These are phyloP conservation scores for Pseudocercospora cruenta DNA, from an alignment of 2,329 filamentous ascomycete species.

Conservation along the genomic window DNA sequence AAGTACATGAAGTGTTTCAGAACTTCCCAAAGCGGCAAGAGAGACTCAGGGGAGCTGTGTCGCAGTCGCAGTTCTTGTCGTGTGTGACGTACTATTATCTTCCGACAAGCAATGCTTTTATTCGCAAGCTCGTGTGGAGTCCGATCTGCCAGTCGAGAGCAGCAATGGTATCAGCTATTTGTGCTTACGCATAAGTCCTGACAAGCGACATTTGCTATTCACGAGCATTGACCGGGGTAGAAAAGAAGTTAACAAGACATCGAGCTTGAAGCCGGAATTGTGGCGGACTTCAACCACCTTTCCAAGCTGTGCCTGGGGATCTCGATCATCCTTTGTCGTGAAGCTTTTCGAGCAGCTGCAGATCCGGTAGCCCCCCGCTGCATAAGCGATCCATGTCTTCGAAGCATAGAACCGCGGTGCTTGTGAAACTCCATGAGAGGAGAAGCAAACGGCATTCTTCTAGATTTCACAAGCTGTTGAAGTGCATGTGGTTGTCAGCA, in stretches of 20 bases:
- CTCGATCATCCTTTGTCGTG: conserved; percentile 8
- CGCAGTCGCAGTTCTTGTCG: background rate
- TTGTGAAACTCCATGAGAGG: background rate
- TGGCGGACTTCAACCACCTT: conserved; percentile 19
- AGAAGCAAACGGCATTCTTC: conserved; percentile 1
- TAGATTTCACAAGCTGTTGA: background rate
- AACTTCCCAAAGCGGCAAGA: background rate
- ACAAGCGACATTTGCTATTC: background rate
- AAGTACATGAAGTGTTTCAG: conserved; percentile 5
- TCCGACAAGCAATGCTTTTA: background rate
- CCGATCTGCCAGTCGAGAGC: background rate
- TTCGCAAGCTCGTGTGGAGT: background rate
- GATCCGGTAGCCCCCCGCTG: conserved; percentile 7
- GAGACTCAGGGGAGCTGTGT: background rate
- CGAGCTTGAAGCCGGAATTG: conserved; percentile 8
- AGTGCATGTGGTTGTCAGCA: conserved; percentile 16
- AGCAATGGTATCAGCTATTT: background rate
- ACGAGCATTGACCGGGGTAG: background rate
- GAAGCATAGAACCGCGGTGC: background rate
- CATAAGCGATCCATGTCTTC: background rate
- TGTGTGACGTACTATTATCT: background rate
- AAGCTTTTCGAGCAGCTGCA: conserved; percentile 8
- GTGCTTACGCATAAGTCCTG: background rate
- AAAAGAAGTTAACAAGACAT: background rate
- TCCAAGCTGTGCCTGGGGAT: conserved; percentile 13